Base-by-base conservation (phyloP, 305 asterid genomes). In the Plantago lanceolata region DNA sequence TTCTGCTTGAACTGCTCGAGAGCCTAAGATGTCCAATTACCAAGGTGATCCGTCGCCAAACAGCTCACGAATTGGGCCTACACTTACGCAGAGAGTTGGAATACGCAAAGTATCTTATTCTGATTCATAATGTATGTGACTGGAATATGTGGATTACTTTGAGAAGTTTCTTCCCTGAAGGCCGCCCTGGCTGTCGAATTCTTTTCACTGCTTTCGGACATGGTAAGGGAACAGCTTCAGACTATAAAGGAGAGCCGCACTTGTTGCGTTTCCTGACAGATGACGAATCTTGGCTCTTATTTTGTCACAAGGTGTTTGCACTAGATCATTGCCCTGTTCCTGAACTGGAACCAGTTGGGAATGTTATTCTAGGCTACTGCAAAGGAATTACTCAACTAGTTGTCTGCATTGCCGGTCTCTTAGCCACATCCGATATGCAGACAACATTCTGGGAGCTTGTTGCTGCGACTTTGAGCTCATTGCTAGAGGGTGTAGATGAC, bases 341-440 rank as follows among this genome's bases (percentile, higher is more conserved):
- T 7, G 58, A 66, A 12, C 48, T 66, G 44, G 17, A 18, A n/a
- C 60, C 35, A 8, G 33, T 55, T 3, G 68, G 68, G 21, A 40
- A 5, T 40, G 9, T 31, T 49, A 55, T 71, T 26, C 59, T 51
- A 1, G 6, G 0, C 19, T 28, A 19, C n/a, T 47, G 71, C 48
- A 11, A 29, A 8, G 71, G 71, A 19, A 48, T 19, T 47, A 50
- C 64, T 18, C 65, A 45, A 1, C 11, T 17, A 18, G 9, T 57
- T 29, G 35, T 35, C n/a, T 14, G 57, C 33, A 35, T 19, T 57
- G 71, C 50, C 7, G 71, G 65, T 0, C 43, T 66, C 11, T 64
- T 66, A 18, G 49, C 64, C 50, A 26, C 59, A 3, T 18, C 54
- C 0, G 54, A 58, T 2, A 28, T 19, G 17, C 48, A 35, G 2